Evolutionary conservation across 2,329 filamentous ascomycete species (phyloP).

Genomic region (Penicillium hordei): DNA sequence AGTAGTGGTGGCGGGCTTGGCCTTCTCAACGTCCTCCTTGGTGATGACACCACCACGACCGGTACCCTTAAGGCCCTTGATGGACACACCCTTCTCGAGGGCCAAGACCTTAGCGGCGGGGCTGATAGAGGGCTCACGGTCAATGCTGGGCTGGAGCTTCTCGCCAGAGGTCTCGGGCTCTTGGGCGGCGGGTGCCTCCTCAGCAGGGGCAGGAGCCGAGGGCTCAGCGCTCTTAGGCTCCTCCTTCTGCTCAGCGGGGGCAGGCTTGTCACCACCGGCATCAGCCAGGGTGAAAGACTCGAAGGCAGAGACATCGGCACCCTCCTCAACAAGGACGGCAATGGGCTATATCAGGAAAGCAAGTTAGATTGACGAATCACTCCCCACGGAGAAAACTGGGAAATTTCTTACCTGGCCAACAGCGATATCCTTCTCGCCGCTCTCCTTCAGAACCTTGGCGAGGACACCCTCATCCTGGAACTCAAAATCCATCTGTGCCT

Average conservation of each 20-base stretch:
- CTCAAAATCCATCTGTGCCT: conserved; percentile 99
- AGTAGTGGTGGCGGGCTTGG: conserved; percentile 56
- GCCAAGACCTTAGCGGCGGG: conserved; percentile 78
- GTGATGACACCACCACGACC: conserved; percentile 85
- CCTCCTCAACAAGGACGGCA: conserved; percentile 90
- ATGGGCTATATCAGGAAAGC: conserved; percentile 67
- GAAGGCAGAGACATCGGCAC: conserved; percentile 81
- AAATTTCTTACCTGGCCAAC: conserved; percentile 81
- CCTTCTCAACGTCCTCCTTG: conserved; percentile 91
- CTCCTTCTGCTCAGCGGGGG: conserved; percentile 65
- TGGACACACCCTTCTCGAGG: conserved; percentile 75
- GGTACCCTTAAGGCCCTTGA: conserved; percentile 79
- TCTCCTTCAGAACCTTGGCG: conserved; percentile 89
- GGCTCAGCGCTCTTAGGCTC: conserved; percentile 48
- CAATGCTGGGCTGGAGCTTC: conserved; percentile 77
- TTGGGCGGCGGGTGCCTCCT: conserved; percentile 52
- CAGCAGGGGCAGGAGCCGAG: conserved; percentile 61
- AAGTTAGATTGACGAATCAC: conserved; percentile 13
- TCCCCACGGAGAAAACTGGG: conserved; percentile 18
- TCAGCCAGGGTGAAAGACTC: conserved; percentile 85
- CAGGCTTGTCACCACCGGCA: conserved; percentile 78
- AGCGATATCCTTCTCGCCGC: conserved; percentile 87
- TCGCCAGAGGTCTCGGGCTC: conserved; percentile 73
- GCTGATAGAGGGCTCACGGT: conserved; percentile 73
- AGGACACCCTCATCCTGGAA: conserved; percentile 97